Evolutionary conservation across 2,329 filamentous ascomycete species (phyloP).

Genomic region (Fusarium xylarioides): DNA sequence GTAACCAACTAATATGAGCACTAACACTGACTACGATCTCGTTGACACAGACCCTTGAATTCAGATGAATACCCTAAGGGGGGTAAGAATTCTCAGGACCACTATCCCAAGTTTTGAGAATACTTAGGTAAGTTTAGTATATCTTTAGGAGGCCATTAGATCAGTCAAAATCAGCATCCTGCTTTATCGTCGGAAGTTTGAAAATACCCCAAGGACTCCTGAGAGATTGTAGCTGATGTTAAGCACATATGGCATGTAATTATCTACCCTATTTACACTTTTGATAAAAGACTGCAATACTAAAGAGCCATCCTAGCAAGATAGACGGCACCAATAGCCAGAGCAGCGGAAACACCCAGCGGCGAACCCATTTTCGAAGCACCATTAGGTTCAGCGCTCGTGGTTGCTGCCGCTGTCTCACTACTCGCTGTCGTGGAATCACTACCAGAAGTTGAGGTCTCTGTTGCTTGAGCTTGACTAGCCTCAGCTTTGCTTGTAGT

Average conservation of each 20-base stretch:
- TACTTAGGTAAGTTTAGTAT: neutral
- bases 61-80: neutral
- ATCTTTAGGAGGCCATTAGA: neutral
- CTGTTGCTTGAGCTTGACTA: neutral
- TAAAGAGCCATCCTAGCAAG: neutral
- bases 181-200: neutral
- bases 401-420: neutral
- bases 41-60: fast-evolving
- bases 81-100: neutral
- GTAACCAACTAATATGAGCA: neutral
- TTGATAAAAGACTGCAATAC: too few relatives aligned
- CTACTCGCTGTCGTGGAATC: fast-evolving
- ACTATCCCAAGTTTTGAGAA: neutral
- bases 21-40: fast-evolving
- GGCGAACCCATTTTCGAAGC: too few relatives aligned
- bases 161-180: neutral
- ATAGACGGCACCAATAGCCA: neutral
- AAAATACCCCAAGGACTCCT: fast-evolving
- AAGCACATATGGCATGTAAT: fast-evolving
- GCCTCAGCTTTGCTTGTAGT: too few relatives aligned
- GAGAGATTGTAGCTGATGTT: neutral
- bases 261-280: too few relatives aligned
- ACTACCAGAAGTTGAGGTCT: neutral
- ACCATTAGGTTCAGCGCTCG: neutral
- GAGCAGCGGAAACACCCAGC: too few relatives aligned